Evolutionary conservation across 2,329 filamentous ascomycete genomes (phyloP).

Genomic region (Huntiella abstrusa): DNA sequence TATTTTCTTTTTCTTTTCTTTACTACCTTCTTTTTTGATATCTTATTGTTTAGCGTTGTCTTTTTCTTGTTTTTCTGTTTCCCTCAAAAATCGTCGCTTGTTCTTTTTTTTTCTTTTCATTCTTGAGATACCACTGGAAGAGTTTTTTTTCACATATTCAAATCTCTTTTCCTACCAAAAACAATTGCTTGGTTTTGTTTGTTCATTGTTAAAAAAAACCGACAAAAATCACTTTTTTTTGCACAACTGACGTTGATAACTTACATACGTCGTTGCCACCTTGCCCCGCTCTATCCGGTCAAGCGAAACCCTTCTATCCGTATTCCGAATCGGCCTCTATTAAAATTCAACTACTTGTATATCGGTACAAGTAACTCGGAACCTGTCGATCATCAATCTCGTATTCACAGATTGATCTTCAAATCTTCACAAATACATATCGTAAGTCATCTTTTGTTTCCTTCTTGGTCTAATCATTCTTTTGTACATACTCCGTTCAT

Average conservation of each 20-base stretch:
- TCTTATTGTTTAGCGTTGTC: slow-evolving; percentile 4
- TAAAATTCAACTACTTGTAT: too few species aligned
- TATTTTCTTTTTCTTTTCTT: slow-evolving; percentile 4
- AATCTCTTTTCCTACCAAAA: slow-evolving; percentile 1
- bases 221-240: not conserved
- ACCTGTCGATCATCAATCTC: not conserved
- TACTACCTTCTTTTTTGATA: not conserved
- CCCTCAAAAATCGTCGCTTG: not conserved
- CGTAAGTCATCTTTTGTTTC: not conserved
- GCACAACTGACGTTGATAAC: not conserved
- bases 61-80: slow-evolving; percentile 1
- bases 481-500: not conserved
- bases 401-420: too few species aligned
- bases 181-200: slow-evolving; percentile 2
- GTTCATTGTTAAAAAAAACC: not conserved
- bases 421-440: too few species aligned
- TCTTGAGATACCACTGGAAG: not conserved
- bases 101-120: not conserved
- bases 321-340: not conserved
- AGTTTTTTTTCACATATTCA: not conserved
- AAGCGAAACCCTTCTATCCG: not conserved
- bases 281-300: not conserved
- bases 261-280: not conserved
- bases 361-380: not conserved
- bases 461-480: not conserved